phyloP scores from a whole-genome alignment of 192 early-diverging fungal genomes.

The Dissophora ornata region DNA sequence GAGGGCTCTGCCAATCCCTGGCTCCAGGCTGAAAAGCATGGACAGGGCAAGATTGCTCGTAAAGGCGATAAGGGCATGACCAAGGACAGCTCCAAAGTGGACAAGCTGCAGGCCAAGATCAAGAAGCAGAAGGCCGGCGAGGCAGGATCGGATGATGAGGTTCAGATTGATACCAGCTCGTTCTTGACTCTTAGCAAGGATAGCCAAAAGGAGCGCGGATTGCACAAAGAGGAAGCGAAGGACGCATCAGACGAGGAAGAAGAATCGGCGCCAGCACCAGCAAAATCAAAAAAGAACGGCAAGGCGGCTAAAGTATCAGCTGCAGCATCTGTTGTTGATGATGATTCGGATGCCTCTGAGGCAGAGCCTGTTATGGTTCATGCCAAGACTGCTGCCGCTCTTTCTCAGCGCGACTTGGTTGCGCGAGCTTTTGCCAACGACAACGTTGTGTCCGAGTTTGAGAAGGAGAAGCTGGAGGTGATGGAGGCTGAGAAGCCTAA shows the following conservation, averaged over 20 bases:
- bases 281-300: slow-evolving; percentile 17
- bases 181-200: slow-evolving; percentile 64
- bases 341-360: slow-evolving; percentile 50
- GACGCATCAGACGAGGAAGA: neutral
- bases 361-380: slow-evolving; percentile 66
- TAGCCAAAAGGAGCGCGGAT: slow-evolving; percentile 49
- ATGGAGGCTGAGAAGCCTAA: slow-evolving; percentile 82
- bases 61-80: slow-evolving; percentile 63
- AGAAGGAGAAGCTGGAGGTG: slow-evolving; percentile 79
- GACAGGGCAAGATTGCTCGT: slow-evolving; percentile 62
- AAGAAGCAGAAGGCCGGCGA: slow-evolving; percentile 66
- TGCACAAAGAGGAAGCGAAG: no score
- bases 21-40: slow-evolving; percentile 68
- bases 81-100: slow-evolving; percentile 68
- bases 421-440: slow-evolving; percentile 96
- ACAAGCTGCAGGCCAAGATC: slow-evolving; percentile 74
- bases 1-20: slow-evolving; percentile 78
- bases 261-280: neutral
- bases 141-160: slow-evolving; percentile 64
- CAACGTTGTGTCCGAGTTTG: slow-evolving; percentile 89
- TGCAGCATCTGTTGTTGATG: slow-evolving; percentile 28
- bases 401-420: slow-evolving; percentile 85
- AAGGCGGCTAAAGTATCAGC: slow-evolving; percentile 5
- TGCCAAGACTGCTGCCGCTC: slow-evolving; percentile 63
- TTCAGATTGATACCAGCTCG: slow-evolving; percentile 78